Evolutionary conservation across 1,139 yeast genomes (phyloP), one percentile per base, ranked within the genome.

Genomic region (Zygoascus sp.): DNA sequence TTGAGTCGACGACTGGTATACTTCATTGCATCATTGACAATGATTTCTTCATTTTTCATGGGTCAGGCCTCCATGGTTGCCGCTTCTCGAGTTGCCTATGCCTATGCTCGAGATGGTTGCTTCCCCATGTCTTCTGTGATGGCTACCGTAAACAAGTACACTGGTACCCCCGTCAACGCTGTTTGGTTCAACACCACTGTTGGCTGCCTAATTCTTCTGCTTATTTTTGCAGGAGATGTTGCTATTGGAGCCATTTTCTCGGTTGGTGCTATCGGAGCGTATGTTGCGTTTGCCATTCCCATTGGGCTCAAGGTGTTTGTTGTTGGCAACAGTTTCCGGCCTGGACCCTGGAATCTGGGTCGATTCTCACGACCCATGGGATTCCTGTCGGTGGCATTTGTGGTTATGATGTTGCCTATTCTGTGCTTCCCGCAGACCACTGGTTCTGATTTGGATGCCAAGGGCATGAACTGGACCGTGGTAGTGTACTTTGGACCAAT

Each of bases 241-340:
- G 85, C 89, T 38, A 79, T 83, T 57, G 83, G 80, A 37, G 90
- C 92, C 42, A 80, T 82, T 48, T 83, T 83, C 67, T 80, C 86
- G 0, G 86, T 83, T 34, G 88, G 88, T 45, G 90, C 88, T 47
- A 81, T 82, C 59, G 77, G 85, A 15, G 81, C 86, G 0, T 82
- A 81, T 58, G 74, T 82, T 51, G 82, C 89, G 1, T 83, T 83
- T 62, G 74, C 80, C n/a, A 69, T 80, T 56, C 90, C 90, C 19
- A 78, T 83, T 11, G 61, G 79, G 4, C 71, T 83, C 54, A 79
- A 81, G 59, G 59, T 64, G 25, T 74, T 80, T 52, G 76, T 73
- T 56, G 75, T 83, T 10, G 67, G 76, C 48, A 66, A 75, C 17
- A 67, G 72, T 2, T 83, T 82, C 66, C 67, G 69, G 50, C 77